A percentile compares a stretch with the other conserved stretches of the same genome.
Conservation (phyloP, 2,329 filamentous ascomycete genomes). For the Diaporthe aspalathi region DNA sequence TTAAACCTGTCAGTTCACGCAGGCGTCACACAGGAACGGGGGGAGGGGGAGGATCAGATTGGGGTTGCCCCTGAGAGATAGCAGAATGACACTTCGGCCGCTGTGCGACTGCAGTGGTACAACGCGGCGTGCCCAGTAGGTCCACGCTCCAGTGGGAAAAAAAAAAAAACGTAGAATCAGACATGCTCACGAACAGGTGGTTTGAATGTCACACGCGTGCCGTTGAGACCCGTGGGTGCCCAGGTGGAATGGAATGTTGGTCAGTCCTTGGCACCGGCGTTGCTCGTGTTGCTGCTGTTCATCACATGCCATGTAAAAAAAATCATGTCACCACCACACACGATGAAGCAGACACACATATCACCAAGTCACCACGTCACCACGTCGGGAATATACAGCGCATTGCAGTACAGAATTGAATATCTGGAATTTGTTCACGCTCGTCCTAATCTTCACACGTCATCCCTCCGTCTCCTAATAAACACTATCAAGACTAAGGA, state of each 20-base stretch:
- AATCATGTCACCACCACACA: background rate
- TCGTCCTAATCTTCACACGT: slow-evolving; percentile 11
- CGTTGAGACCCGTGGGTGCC: background rate
- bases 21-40: background rate
- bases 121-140: too few species aligned
- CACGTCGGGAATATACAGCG: background rate
- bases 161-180: background rate
- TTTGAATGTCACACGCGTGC: slow-evolving; percentile 2
- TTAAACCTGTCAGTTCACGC: background rate
- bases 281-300: background rate
- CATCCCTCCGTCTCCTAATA: background rate
- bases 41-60: background rate
- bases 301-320: background rate
- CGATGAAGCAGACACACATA: background rate
- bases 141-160: too few species aligned
- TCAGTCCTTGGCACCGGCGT: background rate
- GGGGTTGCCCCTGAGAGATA: background rate
- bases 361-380: background rate
- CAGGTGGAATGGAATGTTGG: slow-evolving; percentile 8
- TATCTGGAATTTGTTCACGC: slow-evolving; percentile 20
- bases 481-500: slow-evolving; percentile 27
- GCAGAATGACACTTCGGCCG: too few species aligned
- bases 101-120: background rate
- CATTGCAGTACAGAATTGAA: background rate
- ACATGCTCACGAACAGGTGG: background rate